phyloP scores from a whole-genome alignment of 371 early-diverging fungal species.

The Rozella allomycis region DNA sequence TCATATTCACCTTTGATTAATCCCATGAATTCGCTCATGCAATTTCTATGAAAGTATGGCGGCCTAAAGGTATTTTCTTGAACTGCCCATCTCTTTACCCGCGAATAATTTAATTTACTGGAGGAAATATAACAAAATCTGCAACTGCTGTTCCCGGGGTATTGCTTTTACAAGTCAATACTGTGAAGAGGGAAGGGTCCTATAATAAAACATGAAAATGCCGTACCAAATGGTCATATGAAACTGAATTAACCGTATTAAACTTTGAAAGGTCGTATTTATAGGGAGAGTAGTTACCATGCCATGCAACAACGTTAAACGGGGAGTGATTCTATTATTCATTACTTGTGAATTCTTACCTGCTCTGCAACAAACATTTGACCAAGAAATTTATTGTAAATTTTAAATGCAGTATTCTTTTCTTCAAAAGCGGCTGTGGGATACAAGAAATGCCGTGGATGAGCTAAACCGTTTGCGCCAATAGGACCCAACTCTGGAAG shows the following conservation, averaged over 20 bases:
- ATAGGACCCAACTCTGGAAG: constrained; percentile 89
- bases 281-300: constrained; percentile 89
- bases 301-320: constrained; percentile 93
- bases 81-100: too few species aligned
- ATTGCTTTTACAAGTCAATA: constrained; percentile 67
- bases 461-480: constrained; percentile 80
- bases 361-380: constrained; percentile 45
- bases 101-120: too few species aligned
- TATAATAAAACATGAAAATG: constrained; percentile 4
- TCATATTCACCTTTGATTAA: constrained; percentile 76
- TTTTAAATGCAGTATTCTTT: constrained; percentile 28
- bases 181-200: constrained; percentile 90
- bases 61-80: constrained; percentile 51
- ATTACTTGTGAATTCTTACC: too few species aligned
- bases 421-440: constrained; percentile 62
- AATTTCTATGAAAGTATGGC: constrained; percentile 87
- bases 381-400: constrained; percentile 65
- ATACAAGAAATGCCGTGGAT: constrained; percentile 73
- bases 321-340: constrained; percentile 45
- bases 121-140: constrained; percentile 93
- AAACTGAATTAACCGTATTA: constrained; percentile 64
- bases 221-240: constrained; percentile 49
- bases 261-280: constrained; percentile 75
- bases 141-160: constrained; percentile 72
- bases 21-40: constrained; percentile 87